Percentiles rank a stretch among this genome's conserved stretches.
Evolutionary conservation across 176 grass and related monocot genomes (phyloP).

Genomic region (Musa beccarii): DNA sequence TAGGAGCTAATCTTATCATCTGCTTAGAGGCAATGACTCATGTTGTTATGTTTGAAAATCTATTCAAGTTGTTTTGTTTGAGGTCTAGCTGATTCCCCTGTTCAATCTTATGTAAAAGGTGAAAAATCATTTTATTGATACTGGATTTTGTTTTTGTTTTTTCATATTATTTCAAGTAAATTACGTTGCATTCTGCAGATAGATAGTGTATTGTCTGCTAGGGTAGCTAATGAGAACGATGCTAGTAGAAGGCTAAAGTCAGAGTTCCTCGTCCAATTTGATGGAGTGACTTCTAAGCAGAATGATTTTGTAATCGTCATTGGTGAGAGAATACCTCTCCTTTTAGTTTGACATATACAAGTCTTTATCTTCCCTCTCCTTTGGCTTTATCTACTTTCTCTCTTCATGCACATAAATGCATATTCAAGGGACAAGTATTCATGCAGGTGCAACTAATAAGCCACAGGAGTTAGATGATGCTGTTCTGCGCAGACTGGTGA

Average conservation of each 20-base stretch:
- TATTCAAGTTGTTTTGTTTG: no score
- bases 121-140: background rate
- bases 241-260: constrained; percentile 89
- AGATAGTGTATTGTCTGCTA: constrained; percentile 89
- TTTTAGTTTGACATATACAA: background rate
- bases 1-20: background rate
- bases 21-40: no score
- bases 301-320: constrained; percentile 94
- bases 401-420: background rate
- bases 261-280: constrained; percentile 93
- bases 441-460: constrained; percentile 92
- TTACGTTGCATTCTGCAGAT: constrained; percentile 34
- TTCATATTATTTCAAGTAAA: background rate
- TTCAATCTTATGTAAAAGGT: background rate
- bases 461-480: constrained; percentile 98
- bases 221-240: constrained; percentile 89
- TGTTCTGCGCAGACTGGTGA: constrained; percentile 91
- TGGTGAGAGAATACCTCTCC: constrained; percentile 29
- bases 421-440: constrained; percentile 1
- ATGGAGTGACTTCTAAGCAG: constrained; percentile 76
- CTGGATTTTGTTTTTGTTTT: no score
- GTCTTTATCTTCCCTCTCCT: background rate
- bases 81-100: background rate
- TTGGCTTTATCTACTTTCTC: background rate
- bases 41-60: no score